These are phyloP conservation scores for Mucor velutinosus DNA, from an alignment of 371 early-diverging fungal genomes.

Conservation along the genomic window DNA sequence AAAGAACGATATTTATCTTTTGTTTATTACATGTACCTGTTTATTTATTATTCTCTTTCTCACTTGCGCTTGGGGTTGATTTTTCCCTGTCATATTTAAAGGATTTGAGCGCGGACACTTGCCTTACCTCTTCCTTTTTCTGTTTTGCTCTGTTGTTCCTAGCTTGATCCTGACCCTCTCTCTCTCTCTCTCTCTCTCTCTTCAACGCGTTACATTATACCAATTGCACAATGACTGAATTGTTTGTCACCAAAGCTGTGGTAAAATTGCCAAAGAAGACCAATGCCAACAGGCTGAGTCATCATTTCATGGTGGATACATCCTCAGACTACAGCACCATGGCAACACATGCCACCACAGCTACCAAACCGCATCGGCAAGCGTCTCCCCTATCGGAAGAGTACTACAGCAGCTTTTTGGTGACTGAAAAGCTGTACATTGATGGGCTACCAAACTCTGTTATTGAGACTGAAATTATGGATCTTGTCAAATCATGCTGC, in stretches of 20 bases:
- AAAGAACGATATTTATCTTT: background rate
- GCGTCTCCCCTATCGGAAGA: background rate
- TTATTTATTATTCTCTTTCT: slow-evolving; percentile 9
- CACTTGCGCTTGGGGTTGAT: background rate
- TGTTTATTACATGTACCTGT: slow-evolving; percentile 9
- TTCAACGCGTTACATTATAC: background rate
- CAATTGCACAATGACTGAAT: slow-evolving; percentile 10
- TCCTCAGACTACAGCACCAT: background rate
- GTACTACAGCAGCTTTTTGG: slow-evolving; percentile 4
- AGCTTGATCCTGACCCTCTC: background rate
- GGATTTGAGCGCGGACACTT: background rate
- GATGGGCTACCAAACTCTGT: slow-evolving; percentile 26
- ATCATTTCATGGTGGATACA: slow-evolving; percentile 5
- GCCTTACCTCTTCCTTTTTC: slow-evolving; percentile 3
- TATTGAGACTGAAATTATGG: slow-evolving; percentile 37
- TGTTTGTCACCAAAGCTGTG: slow-evolving; percentile 13
- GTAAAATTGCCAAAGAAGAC: slow-evolving; percentile 25
- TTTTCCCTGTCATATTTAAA: background rate
- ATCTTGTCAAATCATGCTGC: slow-evolving; percentile 29
- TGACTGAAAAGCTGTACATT: slow-evolving; percentile 21
- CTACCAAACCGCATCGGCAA: background rate
- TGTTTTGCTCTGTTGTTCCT: background rate
- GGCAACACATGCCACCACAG: background rate
- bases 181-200: background rate
- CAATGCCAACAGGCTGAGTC: slow-evolving; percentile 4